phyloP scores from a whole-genome alignment of 306 rosid species.

The Ammopiptanthus mongolicus region DNA sequence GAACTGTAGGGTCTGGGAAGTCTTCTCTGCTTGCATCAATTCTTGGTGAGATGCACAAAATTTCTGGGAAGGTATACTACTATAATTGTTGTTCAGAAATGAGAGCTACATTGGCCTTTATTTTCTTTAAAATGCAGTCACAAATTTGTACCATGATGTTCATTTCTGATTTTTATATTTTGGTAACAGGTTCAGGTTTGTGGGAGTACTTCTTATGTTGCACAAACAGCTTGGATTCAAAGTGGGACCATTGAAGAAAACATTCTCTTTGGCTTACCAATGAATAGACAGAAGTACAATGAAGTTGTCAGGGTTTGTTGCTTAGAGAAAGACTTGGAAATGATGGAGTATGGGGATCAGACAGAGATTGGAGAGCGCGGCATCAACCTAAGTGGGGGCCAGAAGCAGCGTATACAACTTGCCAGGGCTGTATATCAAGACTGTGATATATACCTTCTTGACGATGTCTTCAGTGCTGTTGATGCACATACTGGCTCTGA shows the following conservation, averaged over 20 bases:
- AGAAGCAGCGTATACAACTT: constrained; percentile 92
- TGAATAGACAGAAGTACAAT: constrained; percentile 61
- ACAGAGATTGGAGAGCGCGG: constrained; percentile 99
- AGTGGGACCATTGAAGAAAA: constrained; percentile 92
- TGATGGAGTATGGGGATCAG: constrained; percentile 93
- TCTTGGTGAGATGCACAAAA: constrained; percentile 90
- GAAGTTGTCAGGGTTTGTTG: constrained; percentile 79
- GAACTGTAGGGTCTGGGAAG: constrained; percentile 90
- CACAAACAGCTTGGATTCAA: constrained; percentile 98
- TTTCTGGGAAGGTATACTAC: constrained; percentile 60
- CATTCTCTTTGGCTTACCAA: constrained; percentile 72
- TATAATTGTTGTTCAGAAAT: neutral
- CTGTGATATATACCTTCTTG: constrained; percentile 84
- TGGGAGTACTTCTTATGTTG: constrained; percentile 84
- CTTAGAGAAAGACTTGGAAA: constrained; percentile 84
- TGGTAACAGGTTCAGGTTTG: constrained; percentile 68
- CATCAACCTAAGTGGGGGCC: constrained; percentile 95
- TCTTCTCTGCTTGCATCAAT: constrained; percentile 86
- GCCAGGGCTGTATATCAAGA: constrained; percentile 94
- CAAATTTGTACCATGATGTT: neutral
- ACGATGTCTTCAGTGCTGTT: constrained; percentile 94
- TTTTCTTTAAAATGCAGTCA: neutral
- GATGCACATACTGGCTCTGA: constrained; percentile 98
- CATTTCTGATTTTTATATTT: neutral
- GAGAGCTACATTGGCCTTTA: neutral